Evolutionary conservation across 441 rosid genomes (phyloP).

Genomic region (Adansonia gregorii): DNA sequence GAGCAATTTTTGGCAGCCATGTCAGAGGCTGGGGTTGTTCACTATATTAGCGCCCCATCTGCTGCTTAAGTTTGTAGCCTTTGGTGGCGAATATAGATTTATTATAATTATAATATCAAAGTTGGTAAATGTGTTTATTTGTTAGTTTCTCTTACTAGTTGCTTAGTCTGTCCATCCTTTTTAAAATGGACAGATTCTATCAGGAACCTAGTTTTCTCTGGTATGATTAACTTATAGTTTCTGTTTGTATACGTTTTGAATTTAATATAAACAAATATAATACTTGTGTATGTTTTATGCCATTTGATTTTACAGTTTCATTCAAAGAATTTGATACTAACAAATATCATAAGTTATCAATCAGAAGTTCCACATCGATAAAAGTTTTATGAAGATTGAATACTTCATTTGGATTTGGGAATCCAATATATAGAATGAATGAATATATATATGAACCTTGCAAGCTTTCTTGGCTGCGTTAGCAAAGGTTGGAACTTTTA

Average conservation of each 20-base stretch:
- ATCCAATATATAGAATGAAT: no score
- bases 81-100: conserved; percentile 16
- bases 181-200: background rate
- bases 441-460: no score
- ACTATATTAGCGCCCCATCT: conserved; percentile 61
- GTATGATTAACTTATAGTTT: background rate
- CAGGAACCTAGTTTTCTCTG: background rate
- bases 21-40: conserved; percentile 53
- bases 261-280: background rate
- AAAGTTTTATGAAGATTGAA: background rate
- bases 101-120: background rate
- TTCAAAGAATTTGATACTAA: background rate
- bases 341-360: background rate
- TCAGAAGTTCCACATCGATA: background rate
- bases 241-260: background rate
- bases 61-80: conserved; percentile 61
- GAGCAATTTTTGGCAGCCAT: conserved; percentile 41
- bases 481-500: no score
- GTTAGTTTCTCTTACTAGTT: background rate
- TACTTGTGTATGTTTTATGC: background rate
- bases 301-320: background rate
- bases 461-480: no score
- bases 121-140: background rate
- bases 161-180: background rate
- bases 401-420: background rate